phyloP scores from a whole-genome alignment of 83 land plant species.

The Larix sibirica region DNA sequence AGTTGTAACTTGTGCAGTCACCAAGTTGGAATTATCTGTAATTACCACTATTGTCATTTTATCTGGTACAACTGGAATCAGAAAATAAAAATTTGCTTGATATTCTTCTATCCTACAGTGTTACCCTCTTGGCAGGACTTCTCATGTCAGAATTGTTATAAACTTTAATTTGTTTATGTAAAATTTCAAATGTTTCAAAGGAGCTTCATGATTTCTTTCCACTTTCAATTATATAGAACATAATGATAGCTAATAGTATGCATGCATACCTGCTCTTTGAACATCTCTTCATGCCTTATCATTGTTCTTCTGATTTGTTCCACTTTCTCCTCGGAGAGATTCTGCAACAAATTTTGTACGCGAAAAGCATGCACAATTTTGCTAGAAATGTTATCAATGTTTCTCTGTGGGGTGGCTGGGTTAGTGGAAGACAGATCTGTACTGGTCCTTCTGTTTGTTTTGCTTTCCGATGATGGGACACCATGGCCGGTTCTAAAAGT shows the following conservation, averaged over 20 bases:
- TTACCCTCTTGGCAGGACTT: background rate
- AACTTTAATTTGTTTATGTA: background rate
- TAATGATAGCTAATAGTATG: too few species aligned
- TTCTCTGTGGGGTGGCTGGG: background rate
- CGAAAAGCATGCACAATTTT: conserved; percentile 9
- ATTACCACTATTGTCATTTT: too few species aligned
- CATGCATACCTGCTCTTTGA: conserved; percentile 10
- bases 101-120: too few species aligned
- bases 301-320: conserved; percentile 14
- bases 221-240: too few species aligned
- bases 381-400: background rate
- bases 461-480: conserved; percentile 10
- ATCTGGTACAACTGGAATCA: too few species aligned
- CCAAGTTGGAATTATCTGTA: too few species aligned
- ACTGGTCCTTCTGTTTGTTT: background rate
- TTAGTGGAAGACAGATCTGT: background rate
- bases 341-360: background rate
- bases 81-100: too few species aligned
- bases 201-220: background rate
- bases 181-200: background rate
- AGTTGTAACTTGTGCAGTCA: too few species aligned
- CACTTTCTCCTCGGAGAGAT: conserved; percentile 6
- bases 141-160: background rate
- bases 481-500: background rate
- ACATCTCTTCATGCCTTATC: conserved; percentile 11